A percentile compares a stretch with the other conserved stretches of the same genome.
phyloP scores from a whole-genome alignment of 257 asterid species.

The Nicotiana benthamiana region DNA sequence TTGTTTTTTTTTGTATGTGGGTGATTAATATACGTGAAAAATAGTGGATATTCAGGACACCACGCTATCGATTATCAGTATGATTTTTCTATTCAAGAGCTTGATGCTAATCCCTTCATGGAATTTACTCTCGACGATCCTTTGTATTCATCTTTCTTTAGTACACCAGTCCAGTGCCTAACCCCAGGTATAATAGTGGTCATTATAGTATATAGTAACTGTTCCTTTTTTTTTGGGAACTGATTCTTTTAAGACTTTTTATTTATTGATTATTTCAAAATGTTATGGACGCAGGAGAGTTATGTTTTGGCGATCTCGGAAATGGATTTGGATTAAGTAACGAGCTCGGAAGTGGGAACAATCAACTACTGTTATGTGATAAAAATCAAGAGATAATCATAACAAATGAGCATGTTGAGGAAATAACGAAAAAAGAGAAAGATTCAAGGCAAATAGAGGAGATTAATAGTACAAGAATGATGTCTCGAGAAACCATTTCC shows the following conservation, averaged over 20 bases:
- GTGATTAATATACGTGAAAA: not conserved
- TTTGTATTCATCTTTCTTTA: slow-evolving; percentile 16
- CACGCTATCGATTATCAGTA: not conserved
- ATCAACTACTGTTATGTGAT: slow-evolving; percentile 13
- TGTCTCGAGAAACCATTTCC: slow-evolving; percentile 40
- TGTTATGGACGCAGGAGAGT: not conserved
- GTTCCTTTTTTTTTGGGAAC: not conserved
- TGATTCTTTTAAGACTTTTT: no score
- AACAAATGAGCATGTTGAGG: not conserved
- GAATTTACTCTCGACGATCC: slow-evolving; percentile 26
- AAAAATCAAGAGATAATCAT: not conserved
- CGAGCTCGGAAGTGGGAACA: not conserved
- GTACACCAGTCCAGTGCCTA: slow-evolving; percentile 9
- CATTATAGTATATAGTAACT: not conserved
- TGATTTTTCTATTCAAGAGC: not conserved
- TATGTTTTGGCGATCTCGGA: slow-evolving; percentile 6
- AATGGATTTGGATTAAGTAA: slow-evolving; percentile 1
- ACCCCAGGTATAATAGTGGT: slow-evolving; percentile 26
- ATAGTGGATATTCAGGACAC: not conserved
- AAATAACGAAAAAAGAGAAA: slow-evolving; percentile 2
- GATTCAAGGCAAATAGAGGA: slow-evolving; percentile 5
- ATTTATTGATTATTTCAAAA: not conserved
- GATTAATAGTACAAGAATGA: slow-evolving; percentile 11
- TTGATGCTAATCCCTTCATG: slow-evolving; percentile 8
- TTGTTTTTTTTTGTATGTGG: not conserved